Evolutionary conservation across 1,284 basidiomycete species (phyloP).

Genomic region (Microbotryomycetes sp.): DNA sequence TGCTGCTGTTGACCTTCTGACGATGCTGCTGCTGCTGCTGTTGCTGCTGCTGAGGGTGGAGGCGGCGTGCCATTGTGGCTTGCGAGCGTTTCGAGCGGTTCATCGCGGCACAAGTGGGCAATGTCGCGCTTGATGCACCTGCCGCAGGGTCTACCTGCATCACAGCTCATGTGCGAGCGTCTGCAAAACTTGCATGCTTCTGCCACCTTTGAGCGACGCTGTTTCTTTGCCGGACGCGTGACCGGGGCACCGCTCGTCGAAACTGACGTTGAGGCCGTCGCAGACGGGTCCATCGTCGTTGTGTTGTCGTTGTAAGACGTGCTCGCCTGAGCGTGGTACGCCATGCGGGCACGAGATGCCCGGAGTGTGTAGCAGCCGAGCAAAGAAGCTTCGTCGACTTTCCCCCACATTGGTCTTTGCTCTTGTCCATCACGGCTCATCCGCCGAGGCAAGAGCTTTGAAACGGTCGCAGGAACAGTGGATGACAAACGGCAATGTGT

Average conservation of each 20-base stretch:
- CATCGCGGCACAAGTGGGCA: slow-evolving; percentile 41
- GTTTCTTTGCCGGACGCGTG: slow-evolving; percentile 12
- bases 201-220: slow-evolving; percentile 28
- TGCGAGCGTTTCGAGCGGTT: slow-evolving; percentile 4
- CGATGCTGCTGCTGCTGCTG: background rate
- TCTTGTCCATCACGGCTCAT: no score
- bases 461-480: no score
- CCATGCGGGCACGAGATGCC: no score
- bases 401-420: no score
- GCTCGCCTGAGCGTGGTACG: no score
- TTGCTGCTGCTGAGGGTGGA: background rate
- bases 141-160: slow-evolving; percentile 41
- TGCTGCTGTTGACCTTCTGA: background rate
- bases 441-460: no score
- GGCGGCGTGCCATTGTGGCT: background rate
- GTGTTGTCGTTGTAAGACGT: background rate
- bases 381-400: no score
- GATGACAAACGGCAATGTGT: no score
- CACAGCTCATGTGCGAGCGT: slow-evolving; percentile 43
- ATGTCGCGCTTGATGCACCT: slow-evolving; percentile 45
- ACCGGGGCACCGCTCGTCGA: background rate
- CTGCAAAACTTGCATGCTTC: slow-evolving; percentile 43
- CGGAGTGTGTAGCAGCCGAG: no score
- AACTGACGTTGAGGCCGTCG: background rate
- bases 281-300: background rate